Evolutionary conservation across 352 stramenopile species (phyloP), one percentile per base, ranked within the genome.

Genomic region (Phytophthora capsici): DNA sequence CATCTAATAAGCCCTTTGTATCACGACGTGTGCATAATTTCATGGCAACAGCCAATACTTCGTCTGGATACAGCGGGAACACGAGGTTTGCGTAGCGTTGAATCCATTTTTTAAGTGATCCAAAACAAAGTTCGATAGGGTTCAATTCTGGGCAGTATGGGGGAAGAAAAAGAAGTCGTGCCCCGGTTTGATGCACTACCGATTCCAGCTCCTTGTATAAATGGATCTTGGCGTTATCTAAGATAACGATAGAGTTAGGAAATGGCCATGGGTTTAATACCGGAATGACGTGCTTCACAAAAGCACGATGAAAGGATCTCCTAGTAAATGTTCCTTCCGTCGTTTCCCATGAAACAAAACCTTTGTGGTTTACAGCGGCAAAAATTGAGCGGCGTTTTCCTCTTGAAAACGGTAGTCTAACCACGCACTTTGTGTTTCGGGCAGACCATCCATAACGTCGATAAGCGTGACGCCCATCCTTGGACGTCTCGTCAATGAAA

Each of bases 101-200:
- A 20, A 51, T 59, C 51, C 51, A 51, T 23, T 59, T 34, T n/a
- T 59, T 59, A 4, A 58, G 38, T 23, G 38, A 58, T 4, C 38
- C 40, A 43, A 59, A 59, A 32, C 51, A 59, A 1, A 58, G 23
- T 13, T 59, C 25, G 6, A 59, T 51, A 16, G 38, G 38, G 8
- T 59, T 59, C 2, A 50, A 28, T 2, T 50, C 37, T 22, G 25
- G 40, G 13, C n/a, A 49, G 12, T 59, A 51, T 2, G 26, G 23
- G 4, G 38, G 51, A 4, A 59, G 37, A 28, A 57, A 57, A 1
- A 59, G 38, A 13, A 51, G 37, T 0, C 51, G 38, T 9, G 51
- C 51, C 14, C 51, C 26, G 3, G 40, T 28, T 49, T 59, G 51
- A 43, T 59, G 38, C 23, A 59, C 37, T 2, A 59, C 38, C 8